Base-by-base conservation (phyloP, 352 stramenopile genomes). In the Aphanomyces euteiches region DNA sequence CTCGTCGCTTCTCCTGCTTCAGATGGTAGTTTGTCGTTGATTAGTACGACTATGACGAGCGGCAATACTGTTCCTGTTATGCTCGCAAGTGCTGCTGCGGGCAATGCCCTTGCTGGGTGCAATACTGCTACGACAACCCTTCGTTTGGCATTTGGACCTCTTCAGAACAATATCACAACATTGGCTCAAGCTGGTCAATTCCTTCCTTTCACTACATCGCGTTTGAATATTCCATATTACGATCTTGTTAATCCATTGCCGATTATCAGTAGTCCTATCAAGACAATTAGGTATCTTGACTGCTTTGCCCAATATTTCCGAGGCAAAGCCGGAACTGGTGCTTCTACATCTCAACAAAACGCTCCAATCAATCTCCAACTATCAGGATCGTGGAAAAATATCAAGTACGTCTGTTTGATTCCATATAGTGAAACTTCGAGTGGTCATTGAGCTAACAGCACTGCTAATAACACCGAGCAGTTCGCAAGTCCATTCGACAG, bases 221-320 rank as follows among this genome's bases (percentile, higher is more conserved):
- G 71, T 66, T 64, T 72, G 34, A 68, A 73, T 37, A 73, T 79
- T 60, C 70, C 75, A 28, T 74, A 74, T 47, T 79, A 79, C 56
- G 74, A 79, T 73, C 34, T 75, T 7, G 47, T 57, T 48, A 68
- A 73, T 70, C 72, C 74, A 39, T 56, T 39, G 21, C 7, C 56
- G 38, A 66, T 78, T 12, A 68, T 78, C 36, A 41, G 17, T 13
- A 78, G 76, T 38, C 73, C 73, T 43, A 56, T 78, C 21, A 78
- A 75, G 36, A 73, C 47, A 13, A 47, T 73, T 59, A 56, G 50
- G 8, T 78, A 74, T 41, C 36, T 75, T 0, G 69, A 75, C 65
- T 72, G 40, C 28, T 78, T 72, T 54, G 56, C 58, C 3, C 69
- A 78, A 41, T 74, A 75, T 36, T 72, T 78, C 28, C 66, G 53